Base-by-base conservation (phyloP, 1,284 basidiomycete species). In the Microstroma glucosiphilum region DNA sequence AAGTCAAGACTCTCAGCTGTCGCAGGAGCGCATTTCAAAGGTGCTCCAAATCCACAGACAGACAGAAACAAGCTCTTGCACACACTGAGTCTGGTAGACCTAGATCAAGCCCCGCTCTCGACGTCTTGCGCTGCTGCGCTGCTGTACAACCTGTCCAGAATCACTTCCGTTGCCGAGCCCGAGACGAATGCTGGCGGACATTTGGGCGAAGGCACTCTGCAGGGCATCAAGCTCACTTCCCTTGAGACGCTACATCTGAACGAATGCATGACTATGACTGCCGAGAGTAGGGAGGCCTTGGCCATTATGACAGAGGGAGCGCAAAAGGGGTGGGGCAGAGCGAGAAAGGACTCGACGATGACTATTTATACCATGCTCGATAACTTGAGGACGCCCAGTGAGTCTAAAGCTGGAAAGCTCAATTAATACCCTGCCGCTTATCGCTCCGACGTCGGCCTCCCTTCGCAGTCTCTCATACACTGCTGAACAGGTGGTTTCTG, bases 401-500 rank as follows among this genome's bases (percentile, higher is more conserved):
- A 40, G 40, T 57, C 6, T 15, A 3, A 40, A 30, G n/a, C 55
- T 17, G 49, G 19, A 41, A 7, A 1, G 55, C 59, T 12, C 1
- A 12, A 1, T 13, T 26, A 19, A 7, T 49, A n/a, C 26, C 12
- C 23, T 40, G 51, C 8, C 19, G 2, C 51, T 19, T 6, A 54
- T 13, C 8, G 25, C 13, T 26, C 19, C 19, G 7, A 25, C 21
- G 2, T 25, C 17, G 6, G 15, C 2, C 12, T 23, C 4, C 46
- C 26, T 46, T 49, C 12, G 2, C 6, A 58, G 56, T 46, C 9
- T 40, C 19, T 9, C 56, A 23, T 19, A 21, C 26, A 11, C 23
- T 65, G 1, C 37, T 65, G 12, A 48, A 57, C 3, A 56, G 60
- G 4, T 65, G 64, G 64, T 56, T 62, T 6, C 37, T 59, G 1